Percentiles rank a stretch among this genome's conserved stretches.
phyloP scores from a whole-genome alignment of 768 basidiomycete species.

The Xanthoconium purpureum region DNA sequence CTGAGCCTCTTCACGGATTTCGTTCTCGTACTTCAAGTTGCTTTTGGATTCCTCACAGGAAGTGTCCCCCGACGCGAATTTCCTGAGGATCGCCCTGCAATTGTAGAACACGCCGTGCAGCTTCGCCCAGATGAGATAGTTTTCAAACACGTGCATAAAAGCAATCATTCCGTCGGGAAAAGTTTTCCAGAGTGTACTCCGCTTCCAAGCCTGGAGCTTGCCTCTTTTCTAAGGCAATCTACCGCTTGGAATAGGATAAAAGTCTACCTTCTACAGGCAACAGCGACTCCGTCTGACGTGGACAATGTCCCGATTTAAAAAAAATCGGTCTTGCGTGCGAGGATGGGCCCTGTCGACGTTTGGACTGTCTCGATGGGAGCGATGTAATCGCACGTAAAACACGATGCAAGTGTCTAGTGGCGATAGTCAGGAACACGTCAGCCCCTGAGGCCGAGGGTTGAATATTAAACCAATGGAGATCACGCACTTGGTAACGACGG shows the following conservation, averaged over 20 bases:
- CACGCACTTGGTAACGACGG: constrained; percentile 74
- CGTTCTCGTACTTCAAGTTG: too few relatives aligned
- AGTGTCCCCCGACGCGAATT: neutral
- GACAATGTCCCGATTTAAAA: constrained; percentile 46
- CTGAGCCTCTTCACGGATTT: neutral
- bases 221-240: neutral
- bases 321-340: constrained; percentile 77
- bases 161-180: neutral
- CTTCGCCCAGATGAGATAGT: neutral
- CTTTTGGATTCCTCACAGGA: neutral
- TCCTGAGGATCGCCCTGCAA: neutral
- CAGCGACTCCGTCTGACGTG: constrained; percentile 47
- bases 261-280: constrained; percentile 17
- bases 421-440: neutral
- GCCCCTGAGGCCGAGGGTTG: neutral
- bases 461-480: neutral
- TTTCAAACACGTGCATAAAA: neutral
- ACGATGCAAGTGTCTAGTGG: constrained; percentile 64
- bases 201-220: neutral
- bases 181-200: neutral
- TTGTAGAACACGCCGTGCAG: neutral
- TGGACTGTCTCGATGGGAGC: constrained; percentile 63
- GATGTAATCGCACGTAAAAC: constrained; percentile 68
- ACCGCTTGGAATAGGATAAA: neutral
- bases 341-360: constrained; percentile 60